phyloP scores from a whole-genome alignment of 202 grass and related monocot genomes.

The Digitaria exilis region DNA sequence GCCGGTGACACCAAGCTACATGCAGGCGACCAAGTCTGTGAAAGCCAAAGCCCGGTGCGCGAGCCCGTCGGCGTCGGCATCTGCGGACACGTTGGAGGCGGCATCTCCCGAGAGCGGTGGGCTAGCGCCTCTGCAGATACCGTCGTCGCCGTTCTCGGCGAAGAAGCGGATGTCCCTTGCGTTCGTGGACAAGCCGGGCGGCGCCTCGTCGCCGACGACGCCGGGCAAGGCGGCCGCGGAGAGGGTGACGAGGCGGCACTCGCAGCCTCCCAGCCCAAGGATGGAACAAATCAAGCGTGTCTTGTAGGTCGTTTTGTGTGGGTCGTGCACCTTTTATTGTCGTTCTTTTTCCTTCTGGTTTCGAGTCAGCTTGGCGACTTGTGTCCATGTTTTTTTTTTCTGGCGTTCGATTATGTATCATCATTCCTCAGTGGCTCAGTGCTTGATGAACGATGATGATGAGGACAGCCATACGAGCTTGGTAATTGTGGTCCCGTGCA shows the following conservation, averaged over 20 bases:
- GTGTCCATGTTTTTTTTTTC: neutral
- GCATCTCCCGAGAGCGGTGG: neutral
- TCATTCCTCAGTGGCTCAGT: neutral
- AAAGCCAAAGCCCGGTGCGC: conserved; percentile 60
- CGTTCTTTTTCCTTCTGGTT: neutral
- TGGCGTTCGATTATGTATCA: neutral
- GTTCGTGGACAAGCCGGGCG: conserved; percentile 1
- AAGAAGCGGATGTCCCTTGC: conserved; percentile 21
- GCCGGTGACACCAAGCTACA: conserved; percentile 68
- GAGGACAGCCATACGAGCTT: neutral
- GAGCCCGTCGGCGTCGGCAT: no score
- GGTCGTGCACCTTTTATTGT: neutral
- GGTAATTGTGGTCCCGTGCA: neutral
- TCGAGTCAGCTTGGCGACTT: neutral
- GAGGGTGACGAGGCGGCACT: conserved; percentile 21
- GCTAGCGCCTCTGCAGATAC: neutral
- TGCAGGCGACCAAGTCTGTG: conserved; percentile 66
- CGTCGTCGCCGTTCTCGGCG: conserved; percentile 29
- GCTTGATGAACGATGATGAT: neutral
- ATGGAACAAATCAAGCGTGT: neutral
- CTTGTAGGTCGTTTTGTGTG: neutral
- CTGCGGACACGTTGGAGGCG: neutral
- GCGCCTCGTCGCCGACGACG: conserved; percentile 19
- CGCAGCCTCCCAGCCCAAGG: conserved; percentile 34
- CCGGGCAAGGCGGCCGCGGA: conserved; percentile 19